phyloP scores from a whole-genome alignment of 2,329 filamentous ascomycete species.

The Talaromyces funiculosus region DNA sequence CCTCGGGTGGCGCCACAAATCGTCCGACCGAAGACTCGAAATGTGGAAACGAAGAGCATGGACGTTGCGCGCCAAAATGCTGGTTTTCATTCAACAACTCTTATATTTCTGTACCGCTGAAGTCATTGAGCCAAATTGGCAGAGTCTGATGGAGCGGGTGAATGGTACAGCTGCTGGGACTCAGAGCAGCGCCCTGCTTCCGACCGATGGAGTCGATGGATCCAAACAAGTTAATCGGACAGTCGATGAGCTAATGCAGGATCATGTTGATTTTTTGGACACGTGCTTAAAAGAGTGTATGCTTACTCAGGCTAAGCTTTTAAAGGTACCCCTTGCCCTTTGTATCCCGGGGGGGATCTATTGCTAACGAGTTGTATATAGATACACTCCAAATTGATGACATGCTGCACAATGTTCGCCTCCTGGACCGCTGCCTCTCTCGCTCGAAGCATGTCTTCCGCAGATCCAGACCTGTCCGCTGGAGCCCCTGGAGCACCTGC shows the following conservation, averaged over 20 bases:
- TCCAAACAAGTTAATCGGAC: constrained; percentile 60
- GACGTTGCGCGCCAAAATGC: constrained; percentile 87
- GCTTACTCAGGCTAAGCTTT: constrained; percentile 91
- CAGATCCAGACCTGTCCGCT: constrained; percentile 66
- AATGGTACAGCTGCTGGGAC: constrained; percentile 50
- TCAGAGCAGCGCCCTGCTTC: constrained; percentile 28
- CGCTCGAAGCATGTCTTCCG: constrained; percentile 74
- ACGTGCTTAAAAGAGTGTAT: constrained; percentile 98
- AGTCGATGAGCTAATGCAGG: constrained; percentile 97
- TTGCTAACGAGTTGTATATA: constrained; percentile 32
- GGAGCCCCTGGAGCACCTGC: constrained; percentile 25
- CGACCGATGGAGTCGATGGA: constrained; percentile 22
- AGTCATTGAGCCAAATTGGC: constrained; percentile 97
- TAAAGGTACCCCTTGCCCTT: constrained; percentile 58
- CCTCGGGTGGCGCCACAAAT: constrained; percentile 75
- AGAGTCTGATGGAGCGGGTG: constrained; percentile 81
- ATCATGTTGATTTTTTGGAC: constrained; percentile 96
- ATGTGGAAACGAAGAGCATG: constrained; percentile 90
- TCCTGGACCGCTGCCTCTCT: constrained; percentile 76
- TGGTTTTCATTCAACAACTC: constrained; percentile 93
- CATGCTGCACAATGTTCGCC: constrained; percentile 90
- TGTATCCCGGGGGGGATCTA: too few species aligned
- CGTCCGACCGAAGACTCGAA: constrained; percentile 67
- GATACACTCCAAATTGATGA: constrained; percentile 97
- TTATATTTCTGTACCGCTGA: constrained; percentile 96